Base-by-base conservation (phyloP, 78 protist species). In the Corallochytrium limacisporum region DNA sequence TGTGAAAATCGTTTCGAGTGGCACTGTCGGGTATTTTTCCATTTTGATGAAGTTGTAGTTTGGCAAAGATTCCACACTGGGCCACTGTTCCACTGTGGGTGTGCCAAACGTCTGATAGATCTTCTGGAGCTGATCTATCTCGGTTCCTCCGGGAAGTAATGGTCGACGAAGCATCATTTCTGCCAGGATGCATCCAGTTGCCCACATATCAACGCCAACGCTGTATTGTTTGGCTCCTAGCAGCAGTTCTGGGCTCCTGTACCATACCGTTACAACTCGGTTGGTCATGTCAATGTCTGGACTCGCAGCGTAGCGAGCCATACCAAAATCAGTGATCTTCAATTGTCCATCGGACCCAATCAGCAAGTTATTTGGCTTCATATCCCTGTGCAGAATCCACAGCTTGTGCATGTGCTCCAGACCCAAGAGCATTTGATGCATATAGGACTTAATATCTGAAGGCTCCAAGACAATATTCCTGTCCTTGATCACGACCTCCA, bases 161-260 rank as follows among this genome's bases (percentile, higher is more conserved):
- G 95, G 89, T 20, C 63, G 53, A 1, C 89, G 57, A 20, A 72
- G 61, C 0, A 78, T 59, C 73, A 96, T 65, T 81, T 96, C 99
- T 1, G 92, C 97, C 33, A 93, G 77, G 40, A 93, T 90, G 77
- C 95, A 89, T 31, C 97, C 99, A 36, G 82, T 56, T 9, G 68
- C 33, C 96, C 96, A 91, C 6, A 85, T 40, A 62, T 91, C 96
- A 3, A 91, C 84, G 10, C 90, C 77, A 6, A 89, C 72, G 20
- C 72, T 38, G 79, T 90, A 90, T 39, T 65, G 43, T 57, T 51
- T 69, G 32, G 74, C 49, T n/a, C 91, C 91, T n/a, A 90, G 65
- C 33, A 90, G 83, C 33, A 92, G 59, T 43, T 92, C 97, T 4
- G 97, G 97, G 0, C 92, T 82, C 1, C 97, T 68, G 47, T 79